Evolutionary conservation across 495 filamentous ascomycete species (phyloP), one percentile per base, ranked within the genome.

Genomic region (Lineolata rhizophorae): DNA sequence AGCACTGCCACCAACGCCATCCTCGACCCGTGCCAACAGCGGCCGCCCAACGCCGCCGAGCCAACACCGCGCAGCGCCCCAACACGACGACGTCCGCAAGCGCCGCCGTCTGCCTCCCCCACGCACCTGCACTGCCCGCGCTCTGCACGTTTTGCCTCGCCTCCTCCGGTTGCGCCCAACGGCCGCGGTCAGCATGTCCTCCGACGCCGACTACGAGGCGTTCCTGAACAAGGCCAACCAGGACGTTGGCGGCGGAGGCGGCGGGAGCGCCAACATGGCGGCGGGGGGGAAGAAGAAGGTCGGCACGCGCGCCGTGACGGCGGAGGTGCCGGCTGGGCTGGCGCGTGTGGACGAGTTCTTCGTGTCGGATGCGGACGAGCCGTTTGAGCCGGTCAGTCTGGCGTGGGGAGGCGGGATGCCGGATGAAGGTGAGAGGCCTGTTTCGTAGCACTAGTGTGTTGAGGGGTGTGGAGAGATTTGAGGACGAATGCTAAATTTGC

Each of bases 211-310:
- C 41, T 92, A 90, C 60, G 60, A 66, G 51, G 56, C 67, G 42
- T 90, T 92, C 48, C 59, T 92, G 30, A 57, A 87, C 50, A 83
- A 85, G 52, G 81, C 80, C 26, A 87, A 85, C 53, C 51, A 65
- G 45, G 69, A 77, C 47, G 8, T 21, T 8, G 15, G 16, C 30
- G 13, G 10, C 10, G 5, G 5, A 11, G 66, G 65, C 12, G 55
- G 59, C 35, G 57, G 53, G 12, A 54, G 50, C 35, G 53, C 21
- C 11, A 12, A 30, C 3, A 15, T 50, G 16, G 33, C 44, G 11
- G 31, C 43, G 10, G 26, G 45, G 1, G 39, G 45, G 9, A 48
- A 45, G 17, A 37, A 47, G 25, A 33, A 30, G 11, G 38, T 39
- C 11, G 34, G 41, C 18, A 50, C 47, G 2, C 49, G 56, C 38